Percentiles rank a stretch among this genome's conserved stretches.
phyloP scores from a whole-genome alignment of 2,329 filamentous ascomycete species.

The Tolypocladium nubicola region DNA sequence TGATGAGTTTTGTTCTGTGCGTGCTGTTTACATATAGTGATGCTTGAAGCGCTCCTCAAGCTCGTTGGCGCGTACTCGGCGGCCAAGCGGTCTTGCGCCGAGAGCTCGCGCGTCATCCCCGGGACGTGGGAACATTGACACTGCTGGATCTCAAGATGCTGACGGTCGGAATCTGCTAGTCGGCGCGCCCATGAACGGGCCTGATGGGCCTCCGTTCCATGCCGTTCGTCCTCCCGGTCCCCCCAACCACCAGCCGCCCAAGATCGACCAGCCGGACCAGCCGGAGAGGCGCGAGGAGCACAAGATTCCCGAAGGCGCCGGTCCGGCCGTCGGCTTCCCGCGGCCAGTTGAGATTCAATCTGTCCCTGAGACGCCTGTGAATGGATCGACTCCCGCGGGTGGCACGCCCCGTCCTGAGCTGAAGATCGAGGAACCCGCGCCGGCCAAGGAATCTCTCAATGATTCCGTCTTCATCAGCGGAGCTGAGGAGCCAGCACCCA shows the following conservation, averaged over 20 bases:
- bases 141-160: neutral
- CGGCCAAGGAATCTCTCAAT: slow-evolving; percentile 12
- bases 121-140: neutral
- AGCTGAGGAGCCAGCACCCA: slow-evolving; percentile 10
- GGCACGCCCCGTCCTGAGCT: slow-evolving; percentile 24
- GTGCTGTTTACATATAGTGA: neutral
- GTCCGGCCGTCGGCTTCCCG: slow-evolving; percentile 10
- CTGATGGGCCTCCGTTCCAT: slow-evolving; percentile 1
- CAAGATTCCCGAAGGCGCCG: slow-evolving; percentile 7
- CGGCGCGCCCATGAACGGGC: slow-evolving; percentile 6
- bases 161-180: slow-evolving; percentile 9
- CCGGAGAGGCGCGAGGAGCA: slow-evolving; percentile 4
- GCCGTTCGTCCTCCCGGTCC: slow-evolving; percentile 7
- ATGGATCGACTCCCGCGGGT: slow-evolving; percentile 21
- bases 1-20: neutral
- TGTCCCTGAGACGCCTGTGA: slow-evolving; percentile 24
- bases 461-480: slow-evolving; percentile 15
- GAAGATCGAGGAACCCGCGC: slow-evolving; percentile 17
- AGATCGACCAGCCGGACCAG: slow-evolving; percentile 3
- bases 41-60: neutral
- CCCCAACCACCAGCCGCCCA: slow-evolving; percentile 7
- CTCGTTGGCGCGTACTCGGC: neutral
- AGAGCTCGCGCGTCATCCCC: neutral
- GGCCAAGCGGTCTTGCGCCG: neutral
- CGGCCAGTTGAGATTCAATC: slow-evolving; percentile 25